Evolutionary conservation across 2,329 filamentous ascomycete genomes (phyloP).

Genomic region (Diaporthe ilicicola): DNA sequence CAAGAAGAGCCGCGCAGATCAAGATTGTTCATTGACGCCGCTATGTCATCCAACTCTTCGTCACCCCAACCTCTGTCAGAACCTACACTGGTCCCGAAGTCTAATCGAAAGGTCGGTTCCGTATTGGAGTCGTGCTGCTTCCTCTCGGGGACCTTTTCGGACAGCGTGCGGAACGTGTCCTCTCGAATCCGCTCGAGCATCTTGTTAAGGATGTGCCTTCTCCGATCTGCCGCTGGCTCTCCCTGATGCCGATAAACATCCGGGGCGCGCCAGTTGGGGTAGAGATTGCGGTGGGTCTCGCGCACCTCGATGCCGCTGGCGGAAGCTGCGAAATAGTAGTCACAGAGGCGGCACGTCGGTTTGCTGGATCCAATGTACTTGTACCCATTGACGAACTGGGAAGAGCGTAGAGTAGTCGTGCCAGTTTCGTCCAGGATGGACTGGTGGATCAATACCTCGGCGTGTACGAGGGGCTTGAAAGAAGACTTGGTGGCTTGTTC

Average conservation of each 20-base stretch:
- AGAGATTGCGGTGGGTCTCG: conserved; percentile 47
- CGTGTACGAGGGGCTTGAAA: conserved; percentile 46
- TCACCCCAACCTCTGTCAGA: neutral
- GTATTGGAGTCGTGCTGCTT: conserved; percentile 46
- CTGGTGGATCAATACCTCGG: conserved; percentile 45
- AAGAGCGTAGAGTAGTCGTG: neutral
- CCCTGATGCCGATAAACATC: conserved; percentile 40
- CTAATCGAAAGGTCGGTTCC: conserved; percentile 27
- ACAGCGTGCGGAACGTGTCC: conserved; percentile 41
- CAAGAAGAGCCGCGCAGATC: neutral
- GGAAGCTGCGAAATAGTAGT: conserved; percentile 46
- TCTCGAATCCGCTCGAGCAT: conserved; percentile 41
- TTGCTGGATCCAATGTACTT: conserved; percentile 53
- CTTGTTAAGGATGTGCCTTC: conserved; percentile 38
- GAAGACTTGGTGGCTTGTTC: neutral
- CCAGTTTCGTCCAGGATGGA: conserved; percentile 33
- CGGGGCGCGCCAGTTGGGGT: conserved; percentile 48
- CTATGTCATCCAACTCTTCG: neutral
- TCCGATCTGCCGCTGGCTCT: neutral
- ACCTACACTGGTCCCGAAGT: neutral
- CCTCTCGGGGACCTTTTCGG: conserved; percentile 38
- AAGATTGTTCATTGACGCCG: neutral
- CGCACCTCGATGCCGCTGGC: conserved; percentile 41
- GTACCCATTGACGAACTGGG: conserved; percentile 43
- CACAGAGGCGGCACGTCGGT: conserved; percentile 49